phyloP scores from a whole-genome alignment of 108 stramenopile genomes.

The Ochromonas danica region DNA sequence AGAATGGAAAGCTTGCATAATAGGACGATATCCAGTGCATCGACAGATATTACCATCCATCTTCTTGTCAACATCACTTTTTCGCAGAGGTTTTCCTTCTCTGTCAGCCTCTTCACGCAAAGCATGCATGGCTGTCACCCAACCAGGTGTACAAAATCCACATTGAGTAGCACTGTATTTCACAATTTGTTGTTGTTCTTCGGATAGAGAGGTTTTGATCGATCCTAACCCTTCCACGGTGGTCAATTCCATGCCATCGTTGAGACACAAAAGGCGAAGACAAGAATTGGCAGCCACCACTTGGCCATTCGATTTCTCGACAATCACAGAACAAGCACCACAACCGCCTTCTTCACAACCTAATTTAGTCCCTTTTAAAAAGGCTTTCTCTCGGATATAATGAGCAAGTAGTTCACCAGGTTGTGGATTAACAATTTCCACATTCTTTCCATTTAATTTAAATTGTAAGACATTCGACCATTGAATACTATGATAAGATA shows the following conservation, averaged over 20 bases:
- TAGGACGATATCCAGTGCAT: conserved; percentile 51
- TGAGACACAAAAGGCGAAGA: conserved; percentile 29
- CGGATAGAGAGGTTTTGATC: background rate
- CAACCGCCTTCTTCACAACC: conserved; percentile 52
- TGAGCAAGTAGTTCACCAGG: conserved; percentile 19
- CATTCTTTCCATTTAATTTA: background rate
- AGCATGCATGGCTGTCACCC: conserved; percentile 35
- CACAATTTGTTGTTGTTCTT: conserved; percentile 35
- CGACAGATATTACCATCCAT: conserved; percentile 51
- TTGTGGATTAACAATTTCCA: conserved; percentile 24
- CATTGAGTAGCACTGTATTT: conserved; percentile 41
- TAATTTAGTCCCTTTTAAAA: conserved; percentile 38
- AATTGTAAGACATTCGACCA: conserved; percentile 20
- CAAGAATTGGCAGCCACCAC: conserved; percentile 41
- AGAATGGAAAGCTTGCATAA: conserved; percentile 29
- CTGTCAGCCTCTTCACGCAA: background rate
- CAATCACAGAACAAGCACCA: conserved; percentile 45
- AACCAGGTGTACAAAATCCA: conserved; percentile 50
- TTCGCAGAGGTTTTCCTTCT: background rate
- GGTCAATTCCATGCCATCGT: conserved; percentile 34
- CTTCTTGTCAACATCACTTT: background rate
- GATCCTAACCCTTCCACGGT: conserved; percentile 47
- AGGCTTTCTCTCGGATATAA: background rate
- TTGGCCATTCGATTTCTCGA: background rate
- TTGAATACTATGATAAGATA: background rate